These are phyloP conservation scores for Curvularia eragrostidis DNA, from an alignment of 2,329 filamentous ascomycete genomes.

Conservation along the genomic window DNA sequence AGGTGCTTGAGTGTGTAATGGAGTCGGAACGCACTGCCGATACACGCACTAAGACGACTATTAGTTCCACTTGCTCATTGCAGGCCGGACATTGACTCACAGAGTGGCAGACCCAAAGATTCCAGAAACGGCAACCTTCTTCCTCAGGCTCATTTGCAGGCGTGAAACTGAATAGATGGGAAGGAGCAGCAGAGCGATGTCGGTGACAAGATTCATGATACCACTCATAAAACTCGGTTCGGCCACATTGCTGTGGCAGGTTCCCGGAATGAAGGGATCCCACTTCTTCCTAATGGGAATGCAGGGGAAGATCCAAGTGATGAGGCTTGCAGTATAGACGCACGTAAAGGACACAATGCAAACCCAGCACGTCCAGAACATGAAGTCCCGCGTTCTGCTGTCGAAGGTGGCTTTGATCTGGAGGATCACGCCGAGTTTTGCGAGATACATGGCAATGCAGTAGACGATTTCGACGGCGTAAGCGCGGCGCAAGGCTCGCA, in stretches of 20 bases:
- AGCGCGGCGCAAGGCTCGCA: slow-evolving; percentile 13
- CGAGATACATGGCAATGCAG: slow-evolving; percentile 19
- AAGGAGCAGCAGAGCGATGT: background rate
- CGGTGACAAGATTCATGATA: slow-evolving; percentile 24
- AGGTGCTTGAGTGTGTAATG: slow-evolving; percentile 5
- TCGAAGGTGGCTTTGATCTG: slow-evolving; percentile 25
- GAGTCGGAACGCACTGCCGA: slow-evolving; percentile 7
- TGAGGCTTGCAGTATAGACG: slow-evolving; percentile 16
- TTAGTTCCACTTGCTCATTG: background rate
- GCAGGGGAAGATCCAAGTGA: slow-evolving; percentile 17
- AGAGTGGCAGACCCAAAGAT: background rate
- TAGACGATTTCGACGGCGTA: slow-evolving; percentile 25
- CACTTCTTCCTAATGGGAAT: slow-evolving; percentile 27
- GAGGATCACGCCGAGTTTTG: slow-evolving; percentile 24
- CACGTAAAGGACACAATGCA: slow-evolving; percentile 17
- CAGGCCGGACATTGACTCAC: background rate
- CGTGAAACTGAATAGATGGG: background rate
- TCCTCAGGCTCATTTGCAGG: background rate
- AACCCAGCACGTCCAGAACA: slow-evolving; percentile 26
- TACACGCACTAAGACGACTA: slow-evolving; percentile 9
- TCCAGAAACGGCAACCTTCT: slow-evolving; percentile 17
- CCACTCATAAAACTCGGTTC: slow-evolving; percentile 16
- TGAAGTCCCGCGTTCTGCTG: slow-evolving; percentile 8
- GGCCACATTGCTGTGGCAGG: slow-evolving; percentile 26
- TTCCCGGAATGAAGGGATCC: slow-evolving; percentile 20